Conservation (phyloP, 164 flowering plant genomes). For the Saururus chinensis region DNA sequence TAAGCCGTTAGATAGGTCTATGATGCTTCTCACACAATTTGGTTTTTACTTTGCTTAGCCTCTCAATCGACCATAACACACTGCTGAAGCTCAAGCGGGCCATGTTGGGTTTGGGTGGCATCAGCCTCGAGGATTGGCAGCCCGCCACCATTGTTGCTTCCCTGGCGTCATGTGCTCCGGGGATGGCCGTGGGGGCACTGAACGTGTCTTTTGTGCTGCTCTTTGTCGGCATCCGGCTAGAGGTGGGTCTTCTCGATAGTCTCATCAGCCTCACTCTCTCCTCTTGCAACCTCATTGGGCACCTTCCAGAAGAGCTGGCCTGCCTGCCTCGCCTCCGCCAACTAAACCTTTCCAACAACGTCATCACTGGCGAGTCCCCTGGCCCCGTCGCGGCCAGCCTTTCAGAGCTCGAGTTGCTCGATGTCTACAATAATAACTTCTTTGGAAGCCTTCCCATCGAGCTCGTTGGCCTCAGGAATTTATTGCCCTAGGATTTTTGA, state of each 20-base stretch:
- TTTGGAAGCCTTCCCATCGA: slow-evolving; percentile 46
- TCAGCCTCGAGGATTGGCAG: slow-evolving; percentile 55
- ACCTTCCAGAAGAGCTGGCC: slow-evolving; percentile 40
- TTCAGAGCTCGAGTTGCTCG: slow-evolving; percentile 44
- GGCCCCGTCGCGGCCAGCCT: slow-evolving; percentile 20
- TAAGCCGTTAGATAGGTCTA: too few species aligned
- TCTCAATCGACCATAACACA: slow-evolving; percentile 26
- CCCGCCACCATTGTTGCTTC: slow-evolving; percentile 47
- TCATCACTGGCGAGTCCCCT: slow-evolving; percentile 37
- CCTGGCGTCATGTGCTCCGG: slow-evolving; percentile 62
- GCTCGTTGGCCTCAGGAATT: slow-evolving; percentile 24
- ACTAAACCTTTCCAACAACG: slow-evolving; percentile 60
- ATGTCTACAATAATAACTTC: slow-evolving; percentile 63
- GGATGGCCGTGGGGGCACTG: slow-evolving; percentile 41
- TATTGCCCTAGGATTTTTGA: too few species aligned
- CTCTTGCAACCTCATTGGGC: slow-evolving; percentile 46
- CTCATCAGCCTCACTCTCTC: slow-evolving; percentile 54
- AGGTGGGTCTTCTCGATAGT: slow-evolving; percentile 42
- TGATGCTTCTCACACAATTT: too few species aligned
- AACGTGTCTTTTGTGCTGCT: slow-evolving; percentile 43
- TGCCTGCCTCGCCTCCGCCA: slow-evolving; percentile 35
- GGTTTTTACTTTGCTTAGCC: too few species aligned
- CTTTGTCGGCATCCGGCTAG: slow-evolving; percentile 41
- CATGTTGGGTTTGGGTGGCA: slow-evolving; percentile 24
- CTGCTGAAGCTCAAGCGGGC: slow-evolving; percentile 51